Evolutionary conservation across 257 asterid genomes (phyloP), one percentile per base, ranked within the genome.

Genomic region (Verbena officinalis): DNA sequence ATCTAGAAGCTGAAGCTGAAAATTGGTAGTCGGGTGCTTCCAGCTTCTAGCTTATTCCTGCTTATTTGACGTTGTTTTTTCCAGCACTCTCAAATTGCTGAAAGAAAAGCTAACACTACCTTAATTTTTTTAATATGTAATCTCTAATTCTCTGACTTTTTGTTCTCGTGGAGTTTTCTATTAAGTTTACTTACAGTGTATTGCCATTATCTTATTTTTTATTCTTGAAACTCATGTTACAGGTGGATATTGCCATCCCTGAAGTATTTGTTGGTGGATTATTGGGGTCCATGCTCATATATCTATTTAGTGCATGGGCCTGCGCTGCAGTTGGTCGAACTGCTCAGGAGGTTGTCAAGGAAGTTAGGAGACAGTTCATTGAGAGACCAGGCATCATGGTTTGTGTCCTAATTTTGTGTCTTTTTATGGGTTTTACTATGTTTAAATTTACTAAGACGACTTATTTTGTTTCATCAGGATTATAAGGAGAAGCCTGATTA

Each of bases 361-460:
- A 94, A 94, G 99, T 90, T 52, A 77, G 99, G 77, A 88, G 97
- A 62, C 99, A 94, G 74, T 94, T 94, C 79, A 86, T 94, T 61
- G 99, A 94, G 93, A 86, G 97, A 82, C 99, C 99, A 3, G 99
- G 99, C 38, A 94, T 94, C 76, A 94, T 94, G 99, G 99, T 94
- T 55, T 19, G 95, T 81, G 60, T 65, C 52, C 11, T 68, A 65
- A 46, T 10, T 31, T 57, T 27, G 15, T 22, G 55, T 42, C 68
- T 64, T 50, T 38, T 39, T 24, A 19, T 21, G 5, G 54, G 10
- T 24, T 69, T 69, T 49, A 55, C 54, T 50, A 31, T 50, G n/a
- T n/a, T n/a, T 48, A 46, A 31, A 67, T 67, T 66, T 64, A 27
- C 36, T 65, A 20, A 54, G 50, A 44, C 49, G 33, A 55, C 73